These are phyloP conservation scores for Dionaea muscipula DNA, from an alignment of 179 eudicot species.

Conservation along the genomic window DNA sequence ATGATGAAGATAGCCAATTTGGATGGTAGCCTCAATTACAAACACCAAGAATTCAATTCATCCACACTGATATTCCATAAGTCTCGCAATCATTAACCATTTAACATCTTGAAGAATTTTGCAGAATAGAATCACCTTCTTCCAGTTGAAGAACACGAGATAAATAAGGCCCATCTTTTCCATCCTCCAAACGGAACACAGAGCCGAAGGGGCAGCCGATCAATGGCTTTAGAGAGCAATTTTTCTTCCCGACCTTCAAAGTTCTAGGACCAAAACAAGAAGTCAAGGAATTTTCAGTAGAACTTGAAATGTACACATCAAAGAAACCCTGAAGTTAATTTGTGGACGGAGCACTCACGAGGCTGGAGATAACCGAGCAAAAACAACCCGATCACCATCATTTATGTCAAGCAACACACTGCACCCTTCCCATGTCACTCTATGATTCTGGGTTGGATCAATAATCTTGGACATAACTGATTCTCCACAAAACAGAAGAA, in stretches of 20 bases:
- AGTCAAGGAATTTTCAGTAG: neutral
- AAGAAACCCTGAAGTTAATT: neutral
- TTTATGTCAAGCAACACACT: constrained; percentile 82
- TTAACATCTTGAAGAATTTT: neutral
- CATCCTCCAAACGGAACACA: constrained; percentile 56
- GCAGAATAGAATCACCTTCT: constrained; percentile 26
- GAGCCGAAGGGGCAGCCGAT: constrained; percentile 86
- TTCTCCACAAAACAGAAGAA: neutral
- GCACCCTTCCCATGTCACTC: constrained; percentile 85
- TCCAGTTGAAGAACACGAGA: constrained; percentile 30
- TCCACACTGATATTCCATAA: neutral
- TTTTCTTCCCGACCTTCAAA: constrained; percentile 66
- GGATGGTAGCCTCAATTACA: too few species aligned
- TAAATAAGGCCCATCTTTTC: constrained; percentile 49
- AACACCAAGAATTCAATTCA: too few species aligned
- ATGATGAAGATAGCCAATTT: too few species aligned
- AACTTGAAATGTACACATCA: neutral
- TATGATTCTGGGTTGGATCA: constrained; percentile 23
- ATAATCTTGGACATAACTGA: constrained; percentile 3
- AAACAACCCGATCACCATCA: constrained; percentile 80
- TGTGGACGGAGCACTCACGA: constrained; percentile 32
- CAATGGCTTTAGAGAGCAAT: constrained; percentile 51
- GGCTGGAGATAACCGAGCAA: constrained; percentile 66
- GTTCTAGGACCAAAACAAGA: constrained; percentile 30
- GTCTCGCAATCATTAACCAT: neutral